These are phyloP conservation scores for Talaromyces sp. DNA, from an alignment of 2,329 filamentous ascomycete genomes.

Conservation along the genomic window DNA sequence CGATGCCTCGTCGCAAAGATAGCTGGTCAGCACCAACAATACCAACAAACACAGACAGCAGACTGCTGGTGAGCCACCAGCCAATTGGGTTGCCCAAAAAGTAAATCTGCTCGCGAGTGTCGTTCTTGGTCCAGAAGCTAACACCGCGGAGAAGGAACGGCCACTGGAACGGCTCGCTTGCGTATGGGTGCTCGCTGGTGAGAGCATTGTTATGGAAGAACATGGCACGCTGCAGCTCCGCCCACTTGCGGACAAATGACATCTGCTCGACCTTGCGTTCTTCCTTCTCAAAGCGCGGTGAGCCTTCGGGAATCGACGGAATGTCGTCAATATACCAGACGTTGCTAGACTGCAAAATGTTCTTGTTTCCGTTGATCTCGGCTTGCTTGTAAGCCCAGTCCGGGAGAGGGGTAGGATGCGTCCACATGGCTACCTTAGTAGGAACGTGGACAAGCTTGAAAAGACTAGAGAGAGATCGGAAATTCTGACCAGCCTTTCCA, in stretches of 20 bases:
- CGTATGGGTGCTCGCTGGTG: conserved; percentile 94
- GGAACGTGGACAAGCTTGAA: conserved; percentile 95
- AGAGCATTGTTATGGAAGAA: conserved; percentile 99
- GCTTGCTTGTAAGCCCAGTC: conserved; percentile 98
- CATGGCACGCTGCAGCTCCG: conserved; percentile 96
- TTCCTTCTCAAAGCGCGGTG: conserved; percentile 69
- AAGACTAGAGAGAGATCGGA: conserved; percentile 85
- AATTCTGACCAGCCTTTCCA: conserved; percentile 73
- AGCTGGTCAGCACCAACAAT: conserved; percentile 91
- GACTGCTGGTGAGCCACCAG: conserved; percentile 93
- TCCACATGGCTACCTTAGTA: conserved; percentile 99
- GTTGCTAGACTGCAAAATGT: conserved; percentile 81
- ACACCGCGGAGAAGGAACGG: conserved; percentile 95
- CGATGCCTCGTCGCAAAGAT: conserved; percentile 84
- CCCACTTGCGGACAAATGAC: conserved; percentile 89
- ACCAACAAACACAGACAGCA: conserved; percentile 88
- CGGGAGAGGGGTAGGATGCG: conserved; percentile 87
- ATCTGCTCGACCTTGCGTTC: conserved; percentile 75
- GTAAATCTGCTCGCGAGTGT: conserved; percentile 94
- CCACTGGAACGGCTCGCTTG: conserved; percentile 94
- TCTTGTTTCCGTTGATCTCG: conserved; percentile 99
- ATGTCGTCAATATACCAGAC: conserved; percentile 93
- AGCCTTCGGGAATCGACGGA: conserved; percentile 68
- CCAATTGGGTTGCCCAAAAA: conserved; percentile 95
- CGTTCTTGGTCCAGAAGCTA: conserved; percentile 98